Conservation (phyloP, 2,329 filamentous ascomycete species). For the Trichoderma breve region DNA sequence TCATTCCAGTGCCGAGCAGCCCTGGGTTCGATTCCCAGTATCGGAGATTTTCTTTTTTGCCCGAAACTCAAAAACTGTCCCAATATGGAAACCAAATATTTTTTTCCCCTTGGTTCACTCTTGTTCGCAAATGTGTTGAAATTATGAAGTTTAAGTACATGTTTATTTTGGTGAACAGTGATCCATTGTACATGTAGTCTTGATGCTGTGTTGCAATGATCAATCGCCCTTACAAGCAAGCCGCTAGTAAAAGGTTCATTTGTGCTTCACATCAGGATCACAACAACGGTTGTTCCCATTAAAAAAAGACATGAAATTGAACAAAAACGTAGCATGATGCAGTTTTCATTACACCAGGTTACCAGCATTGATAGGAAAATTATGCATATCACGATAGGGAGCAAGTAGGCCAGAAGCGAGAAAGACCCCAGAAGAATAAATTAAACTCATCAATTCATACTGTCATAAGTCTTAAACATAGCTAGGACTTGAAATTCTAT, state of each 20-base stretch:
- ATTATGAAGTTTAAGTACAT: no score
- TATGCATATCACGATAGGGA: neutral
- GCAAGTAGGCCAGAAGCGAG: neutral
- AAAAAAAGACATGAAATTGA: neutral
- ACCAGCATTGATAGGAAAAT: neutral
- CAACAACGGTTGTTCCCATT: neutral
- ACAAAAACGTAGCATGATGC: neutral
- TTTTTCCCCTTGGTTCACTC: neutral
- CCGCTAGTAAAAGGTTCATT: neutral
- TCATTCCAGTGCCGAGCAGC: slow-evolving; percentile 30
- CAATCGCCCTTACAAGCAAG: neutral
- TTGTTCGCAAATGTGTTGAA: neutral
- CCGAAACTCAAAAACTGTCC: neutral
- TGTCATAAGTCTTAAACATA: neutral
- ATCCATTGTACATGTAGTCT: neutral
- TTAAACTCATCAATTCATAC: neutral
- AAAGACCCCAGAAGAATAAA: neutral
- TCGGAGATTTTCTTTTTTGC: slow-evolving; percentile 25
- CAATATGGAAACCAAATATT: neutral
- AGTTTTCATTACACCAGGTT: neutral
- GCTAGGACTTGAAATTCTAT: neutral
- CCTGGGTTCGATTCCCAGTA: slow-evolving; percentile 38
- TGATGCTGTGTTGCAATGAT: neutral
- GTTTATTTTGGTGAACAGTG: no score
- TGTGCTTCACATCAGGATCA: neutral